These are phyloP conservation scores for Serendipita vermifera DNA, from an alignment of 768 basidiomycete species.

Conservation along the genomic window DNA sequence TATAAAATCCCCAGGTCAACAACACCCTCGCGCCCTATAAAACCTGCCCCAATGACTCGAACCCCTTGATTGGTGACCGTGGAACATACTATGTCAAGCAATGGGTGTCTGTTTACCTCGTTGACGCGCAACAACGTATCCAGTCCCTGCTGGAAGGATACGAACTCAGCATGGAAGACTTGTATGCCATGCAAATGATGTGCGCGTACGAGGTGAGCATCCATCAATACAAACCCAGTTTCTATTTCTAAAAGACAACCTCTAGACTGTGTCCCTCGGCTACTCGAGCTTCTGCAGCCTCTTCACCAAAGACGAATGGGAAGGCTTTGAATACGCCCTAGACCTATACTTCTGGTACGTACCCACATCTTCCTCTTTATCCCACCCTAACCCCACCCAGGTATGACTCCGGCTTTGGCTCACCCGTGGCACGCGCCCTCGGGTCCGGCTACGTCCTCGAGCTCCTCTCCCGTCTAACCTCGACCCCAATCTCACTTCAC, in stretches of 20 bases:
- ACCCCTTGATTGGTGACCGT: conserved; percentile 38
- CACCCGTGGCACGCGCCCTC: conserved; percentile 60
- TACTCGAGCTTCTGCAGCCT: conserved; percentile 87
- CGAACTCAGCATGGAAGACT: conserved; percentile 49
- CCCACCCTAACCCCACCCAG: conserved; percentile 17
- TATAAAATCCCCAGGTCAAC: conserved; percentile 61
- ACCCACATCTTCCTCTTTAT: no score
- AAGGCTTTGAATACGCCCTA: conserved; percentile 78
- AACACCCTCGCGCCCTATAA: conserved; percentile 78
- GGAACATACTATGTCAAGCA: conserved; percentile 40
- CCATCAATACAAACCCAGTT: no score
- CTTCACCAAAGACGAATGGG: conserved; percentile 88
- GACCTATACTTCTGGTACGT: conserved; percentile 51
- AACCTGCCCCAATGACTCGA: conserved; percentile 58
- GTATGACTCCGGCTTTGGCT: conserved; percentile 70
- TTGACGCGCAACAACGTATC: conserved; percentile 48
- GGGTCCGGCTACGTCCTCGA: conserved; percentile 77
- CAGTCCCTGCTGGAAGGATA: conserved; percentile 47
- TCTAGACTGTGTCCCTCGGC: conserved; percentile 75
- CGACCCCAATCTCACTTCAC: conserved; percentile 17
- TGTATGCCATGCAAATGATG: conserved; percentile 61
- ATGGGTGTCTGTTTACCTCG: conserved; percentile 65
- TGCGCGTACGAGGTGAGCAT: conserved; percentile 67
- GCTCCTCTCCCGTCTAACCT: conserved; percentile 63
- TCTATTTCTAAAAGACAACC: no score